Evolutionary conservation across 306 rosid genomes (phyloP).

Genomic region (Castanea sativa): DNA sequence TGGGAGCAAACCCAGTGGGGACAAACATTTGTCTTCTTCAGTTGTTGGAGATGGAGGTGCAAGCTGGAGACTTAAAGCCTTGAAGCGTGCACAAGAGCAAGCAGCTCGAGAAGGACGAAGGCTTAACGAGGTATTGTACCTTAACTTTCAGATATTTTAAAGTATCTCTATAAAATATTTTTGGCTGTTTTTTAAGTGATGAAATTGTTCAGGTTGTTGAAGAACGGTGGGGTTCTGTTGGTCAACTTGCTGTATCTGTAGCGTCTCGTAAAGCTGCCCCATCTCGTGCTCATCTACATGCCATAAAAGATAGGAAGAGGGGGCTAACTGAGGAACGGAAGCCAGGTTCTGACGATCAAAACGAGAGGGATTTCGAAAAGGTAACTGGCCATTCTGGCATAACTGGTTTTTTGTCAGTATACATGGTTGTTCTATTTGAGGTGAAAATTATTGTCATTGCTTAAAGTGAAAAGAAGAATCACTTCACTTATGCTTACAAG

Average conservation of each 20-base stretch:
- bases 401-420: background rate
- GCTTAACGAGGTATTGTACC: constrained; percentile 50
- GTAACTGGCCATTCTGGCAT: constrained; percentile 42
- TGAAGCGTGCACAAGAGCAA: constrained; percentile 93
- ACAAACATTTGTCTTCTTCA: constrained; percentile 55
- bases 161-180: background rate
- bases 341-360: constrained; percentile 36
- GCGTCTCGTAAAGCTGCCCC: constrained; percentile 74
- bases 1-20: constrained; percentile 38
- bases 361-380: constrained; percentile 46
- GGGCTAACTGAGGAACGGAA: constrained; percentile 46
- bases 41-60: constrained; percentile 96
- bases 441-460: no score
- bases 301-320: constrained; percentile 69
- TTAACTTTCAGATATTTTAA: constrained; percentile 21
- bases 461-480: background rate
- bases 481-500: background rate
- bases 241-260: constrained; percentile 68
- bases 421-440: background rate
- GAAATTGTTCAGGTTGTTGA: constrained; percentile 59
- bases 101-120: constrained; percentile 75
- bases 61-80: constrained; percentile 95
- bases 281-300: constrained; percentile 80
- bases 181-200: background rate
- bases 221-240: constrained; percentile 91